phyloP scores from a whole-genome alignment of 768 basidiomycete species.

The Trichaptum fuscoviolaceum region DNA sequence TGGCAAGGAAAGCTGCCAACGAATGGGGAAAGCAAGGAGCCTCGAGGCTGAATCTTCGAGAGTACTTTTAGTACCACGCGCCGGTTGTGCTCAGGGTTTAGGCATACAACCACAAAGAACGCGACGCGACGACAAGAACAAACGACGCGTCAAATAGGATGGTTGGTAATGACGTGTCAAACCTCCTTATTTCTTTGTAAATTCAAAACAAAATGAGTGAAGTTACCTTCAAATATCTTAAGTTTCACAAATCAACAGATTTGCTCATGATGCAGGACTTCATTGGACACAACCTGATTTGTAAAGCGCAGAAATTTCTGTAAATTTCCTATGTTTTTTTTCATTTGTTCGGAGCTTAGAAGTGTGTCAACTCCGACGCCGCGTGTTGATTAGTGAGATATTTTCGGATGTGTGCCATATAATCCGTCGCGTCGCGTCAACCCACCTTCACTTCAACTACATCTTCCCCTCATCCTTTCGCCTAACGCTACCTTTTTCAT shows the following conservation, averaged over 20 bases:
- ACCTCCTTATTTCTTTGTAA: not conserved
- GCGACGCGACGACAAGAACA: constrained; percentile 6
- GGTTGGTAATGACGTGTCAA: not conserved
- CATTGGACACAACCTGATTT: not conserved
- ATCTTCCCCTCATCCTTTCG: constrained; percentile 13
- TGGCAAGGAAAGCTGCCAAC: not conserved
- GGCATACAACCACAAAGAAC: constrained; percentile 5
- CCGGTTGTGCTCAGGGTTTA: not conserved
- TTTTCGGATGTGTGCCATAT: constrained; percentile 24
- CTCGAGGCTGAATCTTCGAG: not conserved
- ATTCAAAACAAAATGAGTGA: not conserved
- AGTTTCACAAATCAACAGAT: not conserved
- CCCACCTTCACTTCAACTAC: constrained; percentile 21
- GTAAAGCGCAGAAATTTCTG: not conserved
- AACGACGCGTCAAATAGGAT: constrained; percentile 2
- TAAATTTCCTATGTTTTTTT: not conserved
- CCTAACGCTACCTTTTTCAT: constrained; percentile 8
- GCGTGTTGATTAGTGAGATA: constrained; percentile 19
- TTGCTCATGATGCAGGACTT: not conserved
- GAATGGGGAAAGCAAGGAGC: constrained; percentile 1
- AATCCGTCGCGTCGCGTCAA: constrained; percentile 10
- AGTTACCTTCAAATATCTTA: not conserved
- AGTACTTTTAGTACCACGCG: not conserved
- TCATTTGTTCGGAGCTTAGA: not conserved
- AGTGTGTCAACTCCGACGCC: constrained; percentile 7